Evolutionary conservation across 768 basidiomycete genomes (phyloP), one percentile per base, ranked within the genome.

Genomic region (Tricholoma terreum): DNA sequence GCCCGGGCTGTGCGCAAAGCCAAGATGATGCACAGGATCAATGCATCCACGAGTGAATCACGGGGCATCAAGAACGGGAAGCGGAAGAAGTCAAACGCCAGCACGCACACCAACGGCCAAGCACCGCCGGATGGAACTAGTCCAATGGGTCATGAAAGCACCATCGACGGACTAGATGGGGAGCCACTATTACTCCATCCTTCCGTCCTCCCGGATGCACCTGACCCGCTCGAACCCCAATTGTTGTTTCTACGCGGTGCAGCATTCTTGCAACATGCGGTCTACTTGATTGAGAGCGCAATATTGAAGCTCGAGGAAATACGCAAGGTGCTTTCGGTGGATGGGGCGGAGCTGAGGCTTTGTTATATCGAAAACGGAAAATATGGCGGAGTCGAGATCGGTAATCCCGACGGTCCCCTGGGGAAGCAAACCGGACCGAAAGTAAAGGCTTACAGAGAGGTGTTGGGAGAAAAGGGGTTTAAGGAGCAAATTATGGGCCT

Each of bases 191-290:
- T 78, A 36, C 68, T 86, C n/a, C 90, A 91, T 66, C 85, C 88
- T 4, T 91, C 90, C 6, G 80, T 84, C 31, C 79, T 84, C 3
- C 86, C 89, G 4, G 85, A 88, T 60, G 87, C 90, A 10, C 92
- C 93, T 0, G 90, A 93, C 56, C 90, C 94, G 35, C 84, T 94
- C 55, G 93, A 95, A 66, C 86, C 85, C 0, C 93, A 94, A 65
- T 74, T 90, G 21, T 72, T 92, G 30, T 95, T 95, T 74, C 76
- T 92, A 27, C 86, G 93, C 46, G 93, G 89, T 2, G 86, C 90
- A 3, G 85, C 92, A 2, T 87, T 90, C 71, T 79, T 94, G 2
- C 90, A 92, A 62, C 86, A 92, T 27, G 90, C 89, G 0, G 74
- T 92, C 4, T 77, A 79, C 66, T 73, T 91, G 27, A 87, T 94